Percentiles rank a stretch among this genome's conserved stretches.
phyloP scores from a whole-genome alignment of 495 filamentous ascomycete species.

The Aspergillus nanangensis region DNA sequence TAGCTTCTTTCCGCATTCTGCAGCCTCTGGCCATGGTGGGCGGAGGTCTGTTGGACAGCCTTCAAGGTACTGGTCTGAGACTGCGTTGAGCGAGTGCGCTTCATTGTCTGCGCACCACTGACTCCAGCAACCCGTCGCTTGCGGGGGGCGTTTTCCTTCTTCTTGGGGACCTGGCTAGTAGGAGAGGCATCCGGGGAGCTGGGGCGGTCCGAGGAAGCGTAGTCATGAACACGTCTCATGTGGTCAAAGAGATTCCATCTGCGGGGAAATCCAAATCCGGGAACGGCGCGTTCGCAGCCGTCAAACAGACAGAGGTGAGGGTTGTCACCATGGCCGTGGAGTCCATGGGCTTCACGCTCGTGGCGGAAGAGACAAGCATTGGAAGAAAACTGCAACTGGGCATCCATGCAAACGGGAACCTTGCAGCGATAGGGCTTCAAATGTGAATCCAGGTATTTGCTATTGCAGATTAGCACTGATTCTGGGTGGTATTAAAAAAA shows the following conservation, averaged over 20 bases:
- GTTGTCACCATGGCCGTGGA: slow-evolving; percentile 91
- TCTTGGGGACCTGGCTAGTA: slow-evolving; percentile 25
- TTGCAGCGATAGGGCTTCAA: slow-evolving; percentile 92
- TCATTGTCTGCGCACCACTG: slow-evolving; percentile 38
- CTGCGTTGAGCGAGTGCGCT: slow-evolving; percentile 42
- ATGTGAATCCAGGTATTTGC: slow-evolving; percentile 94
- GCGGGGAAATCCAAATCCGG: slow-evolving; percentile 83
- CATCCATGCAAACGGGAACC: slow-evolving; percentile 68
- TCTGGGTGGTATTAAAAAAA: slow-evolving; percentile 14
- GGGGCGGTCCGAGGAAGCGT: slow-evolving; percentile 47
- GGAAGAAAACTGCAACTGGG: slow-evolving; percentile 72
- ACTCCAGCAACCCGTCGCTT: slow-evolving; percentile 38
- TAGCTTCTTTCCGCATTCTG: slow-evolving; percentile 43
- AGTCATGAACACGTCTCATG: slow-evolving; percentile 90
- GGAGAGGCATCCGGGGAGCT: slow-evolving; percentile 43
- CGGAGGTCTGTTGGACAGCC: slow-evolving; percentile 26
- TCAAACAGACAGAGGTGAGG: slow-evolving; percentile 80
- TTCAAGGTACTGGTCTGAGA: slow-evolving; percentile 35
- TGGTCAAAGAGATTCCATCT: slow-evolving; percentile 93
- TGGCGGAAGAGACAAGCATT: slow-evolving; percentile 93
- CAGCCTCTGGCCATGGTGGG: slow-evolving; percentile 39
- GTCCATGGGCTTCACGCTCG: slow-evolving; percentile 88
- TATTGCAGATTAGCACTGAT: no score
- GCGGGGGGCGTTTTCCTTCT: slow-evolving; percentile 38
- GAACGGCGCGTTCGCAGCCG: slow-evolving; percentile 74